Evolutionary conservation across 768 basidiomycete species (phyloP).

Genomic region (Hericium erinaceus): DNA sequence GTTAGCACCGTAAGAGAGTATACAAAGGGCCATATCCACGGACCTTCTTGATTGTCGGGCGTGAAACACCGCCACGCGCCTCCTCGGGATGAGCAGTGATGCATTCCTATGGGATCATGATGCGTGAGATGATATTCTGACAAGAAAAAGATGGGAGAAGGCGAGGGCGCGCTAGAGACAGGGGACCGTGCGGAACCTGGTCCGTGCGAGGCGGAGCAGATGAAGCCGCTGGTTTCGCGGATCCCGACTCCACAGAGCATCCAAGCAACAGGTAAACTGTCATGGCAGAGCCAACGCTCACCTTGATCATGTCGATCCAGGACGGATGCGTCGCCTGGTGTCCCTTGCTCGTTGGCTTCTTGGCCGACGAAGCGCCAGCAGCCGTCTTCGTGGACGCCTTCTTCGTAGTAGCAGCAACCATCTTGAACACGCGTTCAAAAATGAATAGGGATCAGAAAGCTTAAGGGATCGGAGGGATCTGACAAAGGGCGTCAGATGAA

Average conservation of each 20-base stretch:
- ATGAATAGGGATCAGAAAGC: not conserved
- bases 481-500: not conserved
- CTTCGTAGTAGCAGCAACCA: constrained; percentile 2
- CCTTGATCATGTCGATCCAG: constrained; percentile 35
- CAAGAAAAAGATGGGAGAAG: not conserved
- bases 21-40: not conserved
- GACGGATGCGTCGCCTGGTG: constrained; percentile 37
- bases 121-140: not conserved
- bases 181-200: not conserved
- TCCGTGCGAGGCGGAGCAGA: not conserved
- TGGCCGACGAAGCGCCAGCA: constrained; percentile 15
- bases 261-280: not conserved
- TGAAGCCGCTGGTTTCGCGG: not conserved
- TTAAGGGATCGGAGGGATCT: not conserved
- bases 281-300: constrained; percentile 15
- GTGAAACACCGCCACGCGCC: constrained; percentile 57
- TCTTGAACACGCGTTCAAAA: not conserved
- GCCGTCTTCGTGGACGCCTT: constrained; percentile 1
- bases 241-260: not conserved
- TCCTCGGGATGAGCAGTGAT: constrained; percentile 52
- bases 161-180: not conserved
- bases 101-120: constrained; percentile 44
- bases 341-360: constrained; percentile 16
- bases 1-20: not conserved
- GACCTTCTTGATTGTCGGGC: constrained; percentile 58